Conservation (phyloP, 306 rosid genomes). For the Alnus glutinosa region DNA sequence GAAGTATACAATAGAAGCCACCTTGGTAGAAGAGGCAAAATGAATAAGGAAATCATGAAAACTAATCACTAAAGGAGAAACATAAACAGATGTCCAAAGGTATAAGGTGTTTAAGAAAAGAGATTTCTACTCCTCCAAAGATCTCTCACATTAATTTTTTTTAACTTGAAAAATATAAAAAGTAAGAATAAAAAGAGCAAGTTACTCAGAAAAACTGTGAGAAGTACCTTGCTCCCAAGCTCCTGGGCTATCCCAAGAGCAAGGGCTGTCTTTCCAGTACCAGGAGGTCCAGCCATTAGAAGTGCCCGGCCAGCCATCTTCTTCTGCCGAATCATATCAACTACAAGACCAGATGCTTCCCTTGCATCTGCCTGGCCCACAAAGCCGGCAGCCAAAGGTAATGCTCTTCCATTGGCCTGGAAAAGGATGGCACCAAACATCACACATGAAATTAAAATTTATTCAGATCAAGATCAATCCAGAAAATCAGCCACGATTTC, state of each 20-base stretch:
- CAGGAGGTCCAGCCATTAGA: constrained; percentile 95
- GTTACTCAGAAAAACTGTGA: neutral
- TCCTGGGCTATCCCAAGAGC: constrained; percentile 96
- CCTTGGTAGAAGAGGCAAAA: no score
- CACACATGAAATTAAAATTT: neutral
- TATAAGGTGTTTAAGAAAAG: no score
- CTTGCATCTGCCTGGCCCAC: constrained; percentile 97
- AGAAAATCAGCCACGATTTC: neutral
- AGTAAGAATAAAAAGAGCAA: neutral
- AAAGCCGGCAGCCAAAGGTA: constrained; percentile 83
- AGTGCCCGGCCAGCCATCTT: constrained; percentile 99
- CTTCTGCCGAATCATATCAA: constrained; percentile 94
- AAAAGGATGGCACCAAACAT: constrained; percentile 9
- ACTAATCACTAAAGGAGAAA: no score
- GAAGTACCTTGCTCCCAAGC: constrained; percentile 91
- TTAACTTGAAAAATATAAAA: no score
- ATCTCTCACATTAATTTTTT: no score
- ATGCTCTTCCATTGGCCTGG: constrained; percentile 73
- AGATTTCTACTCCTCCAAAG: no score
- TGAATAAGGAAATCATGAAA: no score
- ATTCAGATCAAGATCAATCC: constrained; percentile 4
- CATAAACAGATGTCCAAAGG: no score
- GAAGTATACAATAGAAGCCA: no score
- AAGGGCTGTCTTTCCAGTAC: constrained; percentile 94
- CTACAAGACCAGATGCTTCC: constrained; percentile 90